Conservation (phyloP, 306 rosid species). For the Quercus bicolor region DNA sequence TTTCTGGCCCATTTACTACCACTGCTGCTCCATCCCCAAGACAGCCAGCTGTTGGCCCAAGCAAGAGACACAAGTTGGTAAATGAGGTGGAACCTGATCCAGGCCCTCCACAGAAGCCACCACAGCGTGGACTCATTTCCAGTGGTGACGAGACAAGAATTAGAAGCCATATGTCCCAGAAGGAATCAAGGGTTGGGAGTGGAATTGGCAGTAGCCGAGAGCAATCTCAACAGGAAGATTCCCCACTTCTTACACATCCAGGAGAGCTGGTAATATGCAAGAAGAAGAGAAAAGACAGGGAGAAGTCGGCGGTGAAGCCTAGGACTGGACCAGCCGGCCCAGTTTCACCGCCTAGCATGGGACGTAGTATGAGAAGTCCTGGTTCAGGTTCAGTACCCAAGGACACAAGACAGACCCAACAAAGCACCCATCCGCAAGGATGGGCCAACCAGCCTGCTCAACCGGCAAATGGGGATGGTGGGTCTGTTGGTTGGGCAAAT, state of each 20-base stretch:
- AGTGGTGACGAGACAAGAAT: slow-evolving; percentile 50
- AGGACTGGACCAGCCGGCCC: slow-evolving; percentile 65
- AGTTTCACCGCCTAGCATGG: slow-evolving; percentile 63
- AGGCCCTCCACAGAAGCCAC: slow-evolving; percentile 44
- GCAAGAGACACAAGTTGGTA: slow-evolving; percentile 61
- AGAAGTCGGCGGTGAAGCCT: slow-evolving; percentile 53
- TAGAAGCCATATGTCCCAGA: slow-evolving; percentile 54
- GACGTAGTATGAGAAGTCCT: slow-evolving; percentile 60
- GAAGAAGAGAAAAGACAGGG: slow-evolving; percentile 91
- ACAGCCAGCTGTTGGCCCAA: slow-evolving; percentile 43
- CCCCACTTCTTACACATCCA: slow-evolving; percentile 70
- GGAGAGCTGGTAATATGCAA: slow-evolving; percentile 94
- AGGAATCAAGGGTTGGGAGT: slow-evolving; percentile 63
- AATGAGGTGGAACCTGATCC: slow-evolving; percentile 59
- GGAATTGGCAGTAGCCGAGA: slow-evolving; percentile 57
- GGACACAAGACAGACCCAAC: slow-evolving; percentile 58
- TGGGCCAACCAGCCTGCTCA: slow-evolving; percentile 56
- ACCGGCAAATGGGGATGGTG: slow-evolving; percentile 50
- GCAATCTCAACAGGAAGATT: slow-evolving; percentile 63
- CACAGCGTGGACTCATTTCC: slow-evolving; percentile 40
- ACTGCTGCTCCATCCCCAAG: slow-evolving; percentile 43
- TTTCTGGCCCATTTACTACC: slow-evolving; percentile 41
- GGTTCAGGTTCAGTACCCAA: slow-evolving; percentile 48
- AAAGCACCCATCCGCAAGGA: slow-evolving; percentile 50
- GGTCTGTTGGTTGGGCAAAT: slow-evolving; percentile 81